Conservation (phyloP, 164 flowering plant species). For the Houttuynia cordata region DNA sequence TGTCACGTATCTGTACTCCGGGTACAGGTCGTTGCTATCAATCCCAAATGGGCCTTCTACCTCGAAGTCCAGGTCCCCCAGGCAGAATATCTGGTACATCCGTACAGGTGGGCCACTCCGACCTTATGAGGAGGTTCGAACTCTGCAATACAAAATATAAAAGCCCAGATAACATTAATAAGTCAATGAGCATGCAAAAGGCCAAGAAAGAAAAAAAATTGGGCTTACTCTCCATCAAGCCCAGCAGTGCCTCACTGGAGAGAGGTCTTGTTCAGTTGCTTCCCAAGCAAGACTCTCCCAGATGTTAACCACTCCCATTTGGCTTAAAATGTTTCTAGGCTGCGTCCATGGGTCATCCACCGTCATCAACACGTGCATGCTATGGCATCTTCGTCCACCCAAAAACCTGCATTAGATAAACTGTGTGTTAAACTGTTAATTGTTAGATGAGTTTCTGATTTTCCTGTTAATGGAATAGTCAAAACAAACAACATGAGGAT, state of each 20-base stretch:
- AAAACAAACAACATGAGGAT: background rate
- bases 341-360: constrained; percentile 4
- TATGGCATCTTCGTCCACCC: constrained; percentile 8
- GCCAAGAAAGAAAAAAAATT: background rate
- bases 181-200: too few relatives aligned
- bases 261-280: constrained; percentile 6
- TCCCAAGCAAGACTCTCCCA: constrained; percentile 11
- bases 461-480: too few relatives aligned
- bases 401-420: constrained; percentile 8
- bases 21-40: constrained; percentile 3
- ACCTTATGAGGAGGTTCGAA: background rate
- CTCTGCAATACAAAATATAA: background rate
- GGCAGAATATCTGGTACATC: constrained; percentile 5
- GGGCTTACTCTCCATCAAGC: constrained; percentile 1
- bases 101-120: constrained; percentile 1
- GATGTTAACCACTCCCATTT: constrained; percentile 6
- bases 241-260: background rate
- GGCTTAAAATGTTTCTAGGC: constrained; percentile 4
- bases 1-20: constrained; percentile 5
- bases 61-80: constrained; percentile 4
- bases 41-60: background rate
- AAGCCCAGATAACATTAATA: background rate
- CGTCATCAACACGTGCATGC: constrained; percentile 7
- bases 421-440: too few relatives aligned
- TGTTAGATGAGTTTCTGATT: too few relatives aligned